Conservation (phyloP, 768 basidiomycete genomes). For the Podaxis sp. region DNA sequence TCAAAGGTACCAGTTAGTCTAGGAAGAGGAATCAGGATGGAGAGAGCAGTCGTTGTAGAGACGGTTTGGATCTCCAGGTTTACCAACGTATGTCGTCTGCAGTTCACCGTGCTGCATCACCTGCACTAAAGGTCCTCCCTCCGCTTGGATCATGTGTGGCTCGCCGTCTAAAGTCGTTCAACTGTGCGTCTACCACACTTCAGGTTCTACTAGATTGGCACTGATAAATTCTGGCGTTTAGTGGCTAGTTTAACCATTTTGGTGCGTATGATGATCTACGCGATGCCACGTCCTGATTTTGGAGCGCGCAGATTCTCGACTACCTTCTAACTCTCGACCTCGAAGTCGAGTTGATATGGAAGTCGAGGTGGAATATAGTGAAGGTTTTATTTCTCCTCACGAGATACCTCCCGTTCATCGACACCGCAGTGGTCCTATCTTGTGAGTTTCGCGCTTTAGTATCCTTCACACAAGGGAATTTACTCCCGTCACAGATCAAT, state of each 20-base stretch:
- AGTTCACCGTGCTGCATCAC: not conserved
- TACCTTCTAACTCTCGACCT: conserved; percentile 13
- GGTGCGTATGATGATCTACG: not conserved
- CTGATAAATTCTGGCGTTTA: not conserved
- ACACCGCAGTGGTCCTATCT: not conserved
- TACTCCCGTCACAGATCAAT: conserved; percentile 3
- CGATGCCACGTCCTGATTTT: not conserved
- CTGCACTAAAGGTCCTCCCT: not conserved
- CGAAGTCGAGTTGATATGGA: conserved; percentile 16
- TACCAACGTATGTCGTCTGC: not conserved
- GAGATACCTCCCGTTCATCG: conserved; percentile 16
- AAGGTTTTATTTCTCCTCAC: conserved; percentile 18
- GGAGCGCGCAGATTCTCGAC: conserved; percentile 7
- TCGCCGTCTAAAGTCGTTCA: not conserved
- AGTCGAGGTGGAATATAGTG: conserved; percentile 12
- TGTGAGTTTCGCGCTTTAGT: conserved; percentile 3
- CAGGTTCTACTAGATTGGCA: not conserved
- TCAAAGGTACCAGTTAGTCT: not conserved
- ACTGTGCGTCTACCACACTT: not conserved
- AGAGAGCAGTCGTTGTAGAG: not conserved
- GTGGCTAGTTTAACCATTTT: conserved; percentile 10
- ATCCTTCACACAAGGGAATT: not conserved
- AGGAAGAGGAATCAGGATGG: not conserved
- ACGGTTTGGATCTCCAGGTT: not conserved
- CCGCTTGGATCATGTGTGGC: not conserved